Evolutionary conservation across 2,329 filamentous ascomycete species (phyloP), one percentile per base, ranked within the genome.

Genomic region (Fusarium tricinctum): DNA sequence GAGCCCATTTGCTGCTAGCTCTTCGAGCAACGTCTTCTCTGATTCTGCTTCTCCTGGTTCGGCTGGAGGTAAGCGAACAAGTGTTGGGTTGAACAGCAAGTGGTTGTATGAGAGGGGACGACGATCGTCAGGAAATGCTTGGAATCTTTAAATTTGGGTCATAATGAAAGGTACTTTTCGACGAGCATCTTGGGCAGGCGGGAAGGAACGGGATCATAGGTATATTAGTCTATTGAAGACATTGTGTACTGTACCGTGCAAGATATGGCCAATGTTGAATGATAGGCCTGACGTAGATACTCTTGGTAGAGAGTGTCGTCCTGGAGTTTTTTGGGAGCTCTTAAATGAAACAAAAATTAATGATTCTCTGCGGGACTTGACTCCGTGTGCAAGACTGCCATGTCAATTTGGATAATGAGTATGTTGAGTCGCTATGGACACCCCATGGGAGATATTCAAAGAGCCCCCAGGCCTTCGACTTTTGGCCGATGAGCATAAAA

Each of bases 101-200:
- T 98, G 95, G 95, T 80, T 97, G 63, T 98, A 97, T 76, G 93
- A 97, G 79, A 92, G 90, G 80, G 91, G 92, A 73, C 82, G 89
- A 77, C 77, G 89, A 77, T 81, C 85, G 70, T 83, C 84, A 51
- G 78, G 82, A 13, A 83, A 78, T 56, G 74, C 79, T 32, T 84
- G 81, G 79, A 70, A 75, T 49, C 75, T 78, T 47, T 81, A 43
- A 76, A 44, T 9, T 15, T 23, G 8, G n/a, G 42, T 35, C 46
- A 15, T 57, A 59, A 58, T 52, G 40, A 60, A 48, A 26, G 19
- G 43, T 30, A 35, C 17, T 49, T 49, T 54, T 35, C 53, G 47
- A 43, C 45, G 60, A 54, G 19, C 30, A 64, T 60, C 20, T 52
- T 64, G 20, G 61, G 49, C 49, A 52, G 39, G 52, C 49, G 44